phyloP scores from a whole-genome alignment of 1,284 basidiomycete genomes.

The Boletus hoseneyae region DNA sequence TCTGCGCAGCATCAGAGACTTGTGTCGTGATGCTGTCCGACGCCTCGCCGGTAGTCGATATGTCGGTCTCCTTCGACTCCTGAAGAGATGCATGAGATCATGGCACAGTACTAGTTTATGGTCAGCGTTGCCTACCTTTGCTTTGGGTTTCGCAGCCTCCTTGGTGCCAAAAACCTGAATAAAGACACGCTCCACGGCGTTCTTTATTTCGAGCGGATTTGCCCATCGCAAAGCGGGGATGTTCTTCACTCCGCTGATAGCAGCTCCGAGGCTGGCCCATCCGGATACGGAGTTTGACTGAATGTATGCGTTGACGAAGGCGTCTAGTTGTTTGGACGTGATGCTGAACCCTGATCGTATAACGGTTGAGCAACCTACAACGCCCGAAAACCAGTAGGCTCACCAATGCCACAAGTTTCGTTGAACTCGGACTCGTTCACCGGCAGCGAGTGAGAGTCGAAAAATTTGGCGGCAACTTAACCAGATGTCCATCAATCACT shows the following conservation, averaged over 20 bases:
- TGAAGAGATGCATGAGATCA: slow-evolving; percentile 23
- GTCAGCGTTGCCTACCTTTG: slow-evolving; percentile 51
- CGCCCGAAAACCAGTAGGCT: slow-evolving; percentile 31
- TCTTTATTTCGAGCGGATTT: slow-evolving; percentile 86
- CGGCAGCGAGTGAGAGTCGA: slow-evolving; percentile 59
- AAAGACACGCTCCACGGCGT: slow-evolving; percentile 78
- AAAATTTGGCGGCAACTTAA: slow-evolving; percentile 77
- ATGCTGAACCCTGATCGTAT: slow-evolving; percentile 70
- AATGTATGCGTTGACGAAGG: slow-evolving; percentile 62
- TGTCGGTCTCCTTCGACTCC: slow-evolving; percentile 47
- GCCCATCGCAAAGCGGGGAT: slow-evolving; percentile 84
- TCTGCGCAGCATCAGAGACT: slow-evolving; percentile 35
- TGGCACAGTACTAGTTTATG: neutral
- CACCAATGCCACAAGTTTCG: slow-evolving; percentile 85
- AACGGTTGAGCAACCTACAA: neutral
- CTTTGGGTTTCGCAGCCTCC: slow-evolving; percentile 63
- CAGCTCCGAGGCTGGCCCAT: slow-evolving; percentile 74
- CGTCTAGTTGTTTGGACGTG: slow-evolving; percentile 65
- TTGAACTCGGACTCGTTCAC: slow-evolving; percentile 78
- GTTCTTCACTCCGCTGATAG: slow-evolving; percentile 70
- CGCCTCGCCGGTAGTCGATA: slow-evolving; percentile 14
- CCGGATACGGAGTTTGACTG: slow-evolving; percentile 52
- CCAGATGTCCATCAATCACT: slow-evolving; percentile 1
- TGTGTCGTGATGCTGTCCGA: slow-evolving; percentile 32
- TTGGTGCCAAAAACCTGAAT: slow-evolving; percentile 78